Percentiles rank a stretch among this genome's conserved stretches.
Conservation (phyloP, 371 early-diverging fungal species). For the Dichotomocladium elegans region DNA sequence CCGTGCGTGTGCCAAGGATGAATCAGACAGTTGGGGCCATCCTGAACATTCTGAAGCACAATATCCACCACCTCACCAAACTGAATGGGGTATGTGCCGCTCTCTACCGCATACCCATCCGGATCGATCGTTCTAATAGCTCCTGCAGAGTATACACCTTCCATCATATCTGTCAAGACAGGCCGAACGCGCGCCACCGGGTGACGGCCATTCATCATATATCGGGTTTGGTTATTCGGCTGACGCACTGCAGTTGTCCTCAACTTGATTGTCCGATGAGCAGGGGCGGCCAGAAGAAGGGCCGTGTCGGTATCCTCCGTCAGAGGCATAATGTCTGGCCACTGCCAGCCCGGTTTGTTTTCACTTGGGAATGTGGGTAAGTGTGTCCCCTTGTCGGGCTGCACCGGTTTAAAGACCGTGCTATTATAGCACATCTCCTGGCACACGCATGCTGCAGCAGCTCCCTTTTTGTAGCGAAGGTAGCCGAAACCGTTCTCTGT, state of each 20-base stretch:
- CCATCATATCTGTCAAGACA: neutral
- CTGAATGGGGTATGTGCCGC: conserved; percentile 21
- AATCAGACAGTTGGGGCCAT: conserved; percentile 19
- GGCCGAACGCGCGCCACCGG: neutral
- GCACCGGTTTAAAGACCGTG: neutral
- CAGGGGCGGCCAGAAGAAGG: conserved; percentile 10
- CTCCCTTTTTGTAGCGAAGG: conserved; percentile 4
- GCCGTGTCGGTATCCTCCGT: conserved; percentile 1
- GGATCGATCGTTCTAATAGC: neutral
- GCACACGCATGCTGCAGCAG: neutral
- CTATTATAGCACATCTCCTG: neutral
- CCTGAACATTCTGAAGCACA: conserved; percentile 25
- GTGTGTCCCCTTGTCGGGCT: neutral
- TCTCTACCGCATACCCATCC: conserved; percentile 11
- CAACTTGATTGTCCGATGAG: conserved; percentile 24
- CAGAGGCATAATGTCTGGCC: conserved; percentile 13
- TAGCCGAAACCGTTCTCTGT: conserved; percentile 18
- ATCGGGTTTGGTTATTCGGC: conserved; percentile 22
- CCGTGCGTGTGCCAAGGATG: conserved; percentile 51
- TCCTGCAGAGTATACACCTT: neutral
- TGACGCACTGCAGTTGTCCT: conserved; percentile 5
- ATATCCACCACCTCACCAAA: conserved; percentile 31
- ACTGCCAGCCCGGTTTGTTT: conserved; percentile 14
- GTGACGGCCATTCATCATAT: conserved; percentile 27
- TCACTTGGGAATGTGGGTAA: conserved; percentile 14